Evolutionary conservation across 2,329 filamentous ascomycete genomes (phyloP).

Genomic region (Trichoderma guizhouense): DNA sequence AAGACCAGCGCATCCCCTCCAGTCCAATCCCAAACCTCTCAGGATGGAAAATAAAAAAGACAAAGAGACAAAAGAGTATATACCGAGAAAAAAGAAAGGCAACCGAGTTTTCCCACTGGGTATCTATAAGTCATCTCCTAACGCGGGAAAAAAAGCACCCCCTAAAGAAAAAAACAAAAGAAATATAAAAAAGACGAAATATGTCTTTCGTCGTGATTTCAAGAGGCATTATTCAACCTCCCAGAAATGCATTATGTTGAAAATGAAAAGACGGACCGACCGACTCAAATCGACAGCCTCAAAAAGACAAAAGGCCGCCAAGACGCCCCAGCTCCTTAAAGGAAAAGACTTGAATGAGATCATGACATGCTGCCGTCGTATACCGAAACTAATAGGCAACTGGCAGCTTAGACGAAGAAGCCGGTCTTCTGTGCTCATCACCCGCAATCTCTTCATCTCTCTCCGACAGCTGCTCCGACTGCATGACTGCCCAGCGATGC

Average conservation of each 20-base stretch:
- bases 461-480: conserved; percentile 32
- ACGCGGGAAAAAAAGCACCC: not conserved
- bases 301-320: not conserved
- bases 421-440: conserved; percentile 26
- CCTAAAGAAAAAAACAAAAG: not conserved
- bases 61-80: not conserved
- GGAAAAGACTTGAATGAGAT: not conserved
- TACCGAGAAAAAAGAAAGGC: not conserved
- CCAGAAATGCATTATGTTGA: not conserved
- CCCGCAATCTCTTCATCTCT: conserved; percentile 27
- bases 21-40: not conserved
- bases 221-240: not conserved
- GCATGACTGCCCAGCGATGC: conserved; percentile 34
- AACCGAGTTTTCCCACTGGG: not conserved
- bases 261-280: not conserved
- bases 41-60: not conserved
- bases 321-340: not conserved
- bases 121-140: not conserved
- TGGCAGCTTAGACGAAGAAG: conserved; percentile 17
- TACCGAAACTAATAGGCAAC: not conserved
- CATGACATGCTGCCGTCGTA: not conserved
- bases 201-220: not conserved
- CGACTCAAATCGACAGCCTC: not conserved
- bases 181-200: not conserved
- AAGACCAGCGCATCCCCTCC: not conserved